Conservation (phyloP, 805 yeast species). For the Lipomyces orientalis region DNA sequence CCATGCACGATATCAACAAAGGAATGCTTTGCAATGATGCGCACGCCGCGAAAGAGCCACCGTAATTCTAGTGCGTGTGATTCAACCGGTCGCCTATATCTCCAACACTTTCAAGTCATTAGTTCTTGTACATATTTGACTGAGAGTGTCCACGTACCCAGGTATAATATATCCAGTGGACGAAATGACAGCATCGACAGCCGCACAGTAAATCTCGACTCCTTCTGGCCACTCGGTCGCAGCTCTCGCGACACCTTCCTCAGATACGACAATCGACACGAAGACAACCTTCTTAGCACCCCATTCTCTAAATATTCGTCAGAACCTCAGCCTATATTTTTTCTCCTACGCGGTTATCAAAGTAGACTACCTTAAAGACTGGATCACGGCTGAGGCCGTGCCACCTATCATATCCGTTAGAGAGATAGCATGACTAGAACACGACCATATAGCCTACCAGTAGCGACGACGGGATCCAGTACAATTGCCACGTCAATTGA, state of each 20-base stretch:
- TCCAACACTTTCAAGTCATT: conserved; percentile 35
- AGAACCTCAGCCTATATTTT: neutral
- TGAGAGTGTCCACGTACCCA: conserved; percentile 33
- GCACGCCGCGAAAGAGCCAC: neutral
- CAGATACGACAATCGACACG: conserved; percentile 40
- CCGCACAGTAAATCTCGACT: conserved; percentile 43
- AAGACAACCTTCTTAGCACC: conserved; percentile 43
- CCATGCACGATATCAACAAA: no score
- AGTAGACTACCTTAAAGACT: conserved; percentile 36
- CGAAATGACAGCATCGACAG: conserved; percentile 40
- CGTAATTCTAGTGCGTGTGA: conserved; percentile 5
- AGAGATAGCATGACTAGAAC: neutral
- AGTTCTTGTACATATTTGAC: neutral
- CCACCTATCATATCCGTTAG: conserved; percentile 37
- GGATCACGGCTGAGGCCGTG: conserved; percentile 45
- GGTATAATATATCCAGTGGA: conserved; percentile 44
- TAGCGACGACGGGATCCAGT: conserved; percentile 46
- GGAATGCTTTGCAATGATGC: no score
- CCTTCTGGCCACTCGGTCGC: conserved; percentile 35
- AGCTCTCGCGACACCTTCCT: conserved; percentile 39
- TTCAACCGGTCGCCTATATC: conserved; percentile 46
- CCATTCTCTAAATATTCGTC: conserved; percentile 40
- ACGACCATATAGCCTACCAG: conserved; percentile 32
- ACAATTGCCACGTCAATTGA: conserved; percentile 41
- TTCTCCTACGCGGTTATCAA: neutral